Evolutionary conservation across 331 rosid species (phyloP), one percentile per base, ranked within the genome.

Genomic region (Rhamnella rubrinervis): DNA sequence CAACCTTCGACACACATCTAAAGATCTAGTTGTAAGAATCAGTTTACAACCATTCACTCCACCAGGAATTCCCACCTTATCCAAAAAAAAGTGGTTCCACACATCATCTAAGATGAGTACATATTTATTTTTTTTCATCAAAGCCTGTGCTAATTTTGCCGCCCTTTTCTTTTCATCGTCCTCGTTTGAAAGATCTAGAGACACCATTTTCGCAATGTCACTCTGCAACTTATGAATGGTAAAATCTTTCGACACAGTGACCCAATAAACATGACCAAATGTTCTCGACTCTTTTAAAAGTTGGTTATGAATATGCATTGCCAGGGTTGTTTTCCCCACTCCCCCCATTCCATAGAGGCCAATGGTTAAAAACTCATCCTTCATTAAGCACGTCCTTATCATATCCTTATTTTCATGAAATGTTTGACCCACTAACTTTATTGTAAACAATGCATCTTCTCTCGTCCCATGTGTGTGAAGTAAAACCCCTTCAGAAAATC

Each of bases 321-420:
- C 66, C 26, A 75, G 19, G 49, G 65, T 75, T 53, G 83, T 74
- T 74, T 78, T 82, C 52, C 83, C 78, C 11, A 74, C 78, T 56
- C 80, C 83, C 5, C 80, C 80, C 80, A 70, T 77, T 11, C 85
- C 82, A 26, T 57, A 69, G 14, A 81, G 56, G 8, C 85, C 79
- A 65, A 81, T 59, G n/a, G 26, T 47, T 51, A 44, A 46, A 67
- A 73, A 66, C 21, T 65, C 72, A 49, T 59, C 71, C 35, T 61
- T 51, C 72, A 55, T 28, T 38, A 77, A 63, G 14, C 60, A 67
- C 4, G 61, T 68, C 78, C 69, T 67, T 28, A 82, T 82, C 71
- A 7, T 67, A 23, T 49, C 4, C 61, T 35, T 61, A 68, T 78
- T 71, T 28, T 46, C 65, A 25, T 75, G 58, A 68, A 69, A 55